These are phyloP conservation scores for Talinum fruticosum DNA, from an alignment of 148 eudicot species.

Conservation along the genomic window DNA sequence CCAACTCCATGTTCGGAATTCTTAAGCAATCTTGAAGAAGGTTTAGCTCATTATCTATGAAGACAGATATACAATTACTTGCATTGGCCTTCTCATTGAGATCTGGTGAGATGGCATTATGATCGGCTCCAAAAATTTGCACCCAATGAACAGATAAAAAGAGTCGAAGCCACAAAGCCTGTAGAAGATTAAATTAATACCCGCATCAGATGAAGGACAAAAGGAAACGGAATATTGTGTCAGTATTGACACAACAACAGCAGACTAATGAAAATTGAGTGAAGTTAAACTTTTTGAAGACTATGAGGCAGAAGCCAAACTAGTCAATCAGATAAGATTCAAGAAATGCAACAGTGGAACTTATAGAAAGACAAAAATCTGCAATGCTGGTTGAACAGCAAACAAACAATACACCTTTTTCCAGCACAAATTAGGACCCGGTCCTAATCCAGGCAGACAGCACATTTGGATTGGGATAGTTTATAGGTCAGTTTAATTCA, in stretches of 20 bases:
- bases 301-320: not conserved
- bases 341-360: not conserved
- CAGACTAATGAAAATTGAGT: not conserved
- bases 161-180: conserved; percentile 92
- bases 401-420: no score
- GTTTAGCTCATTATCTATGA: conserved; percentile 44
- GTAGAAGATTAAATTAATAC: conserved; percentile 18
- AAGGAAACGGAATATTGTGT: no score
- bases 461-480: not conserved
- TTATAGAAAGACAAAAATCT: not conserved
- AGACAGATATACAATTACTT: conserved; percentile 22
- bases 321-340: not conserved
- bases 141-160: conserved; percentile 64
- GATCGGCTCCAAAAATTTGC: conserved; percentile 35
- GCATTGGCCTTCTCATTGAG: conserved; percentile 12
- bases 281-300: not conserved
- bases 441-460: not conserved
- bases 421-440: not conserved
- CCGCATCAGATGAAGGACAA: not conserved
- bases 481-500: not conserved
- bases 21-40: conserved; percentile 49
- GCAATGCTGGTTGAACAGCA: not conserved
- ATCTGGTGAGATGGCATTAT: not conserved
- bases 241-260: no score
- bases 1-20: conserved; percentile 52